Evolutionary conservation across 768 basidiomycete species (phyloP), one percentile per base, ranked within the genome.

Genomic region (Mycena belliarum): DNA sequence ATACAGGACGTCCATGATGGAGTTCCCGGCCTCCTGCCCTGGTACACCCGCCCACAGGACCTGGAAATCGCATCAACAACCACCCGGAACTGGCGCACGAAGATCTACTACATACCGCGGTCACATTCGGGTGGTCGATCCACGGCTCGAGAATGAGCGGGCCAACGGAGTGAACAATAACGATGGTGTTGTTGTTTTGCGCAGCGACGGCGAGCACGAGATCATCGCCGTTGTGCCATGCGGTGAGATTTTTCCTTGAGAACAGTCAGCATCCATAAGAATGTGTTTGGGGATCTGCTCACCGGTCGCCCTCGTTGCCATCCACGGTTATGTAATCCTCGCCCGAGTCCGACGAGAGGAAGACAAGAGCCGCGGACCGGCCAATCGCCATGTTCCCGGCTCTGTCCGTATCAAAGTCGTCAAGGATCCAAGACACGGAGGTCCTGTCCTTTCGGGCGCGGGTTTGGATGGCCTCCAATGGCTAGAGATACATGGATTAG

Each of bases 291-390:
- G n/a, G 29, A 32, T 32, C 29, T 32, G 45, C 75, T 44, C 52
- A 82, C 81, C 87, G 74, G 67, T 93, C 91, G 28, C 90, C 90
- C 57, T 79, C 78, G 65, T 91, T 93, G 6, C 87, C 89, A 62
- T 90, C 89, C 14, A 91, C 87, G 18, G 84, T 86, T 63, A 92
- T 87, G 66, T 91, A 91, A 16, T 75, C 83, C 73, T 95, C 94
- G 23, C 94, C 94, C 7, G 91, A 93, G 68, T 95, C 88, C 2
- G 89, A 79, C 60, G 86, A 85, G 62, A 93, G 78, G 70, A 94
- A 93, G 11, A 95, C 92, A 38, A 95, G 76, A 1, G 87, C 87
- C 9, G 86, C 86, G 20, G 85, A 84, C 59, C 81, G 79, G 38
- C 67, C 73, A 1, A 73, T 71, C 0, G 79, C 85, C 42, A 78